Conservation (phyloP, 352 stramenopile species). For the Hyaloperonospora arabidopsidis region DNA sequence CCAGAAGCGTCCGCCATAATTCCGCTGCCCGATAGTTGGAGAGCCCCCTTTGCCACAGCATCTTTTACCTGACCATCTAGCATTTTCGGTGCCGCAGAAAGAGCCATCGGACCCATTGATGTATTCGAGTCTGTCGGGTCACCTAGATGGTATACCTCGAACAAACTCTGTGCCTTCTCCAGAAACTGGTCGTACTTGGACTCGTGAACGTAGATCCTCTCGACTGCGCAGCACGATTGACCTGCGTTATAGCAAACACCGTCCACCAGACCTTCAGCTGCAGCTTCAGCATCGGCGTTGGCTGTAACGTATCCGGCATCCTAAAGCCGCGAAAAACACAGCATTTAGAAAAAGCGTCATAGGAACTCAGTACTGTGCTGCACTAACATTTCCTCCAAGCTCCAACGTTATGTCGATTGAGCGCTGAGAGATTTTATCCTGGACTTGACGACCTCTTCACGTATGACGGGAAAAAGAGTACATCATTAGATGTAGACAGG, state of each 20-base stretch:
- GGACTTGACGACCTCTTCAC: constrained; percentile 60
- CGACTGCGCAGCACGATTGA: constrained; percentile 77
- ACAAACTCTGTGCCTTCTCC: constrained; percentile 49
- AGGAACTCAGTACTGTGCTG: not conserved
- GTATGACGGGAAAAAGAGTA: constrained; percentile 2
- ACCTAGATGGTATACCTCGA: constrained; percentile 58
- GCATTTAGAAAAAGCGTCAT: constrained; percentile 2
- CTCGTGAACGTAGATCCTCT: constrained; percentile 82
- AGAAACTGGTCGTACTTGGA: constrained; percentile 75
- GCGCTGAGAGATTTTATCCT: constrained; percentile 41
- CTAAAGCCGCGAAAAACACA: constrained; percentile 18
- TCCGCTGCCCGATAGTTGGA: constrained; percentile 39
- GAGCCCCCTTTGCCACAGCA: constrained; percentile 61
- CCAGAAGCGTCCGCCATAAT: constrained; percentile 38
- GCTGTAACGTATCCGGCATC: constrained; percentile 68
- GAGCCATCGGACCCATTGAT: constrained; percentile 65
- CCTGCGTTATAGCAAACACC: constrained; percentile 80
- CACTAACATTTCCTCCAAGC: constrained; percentile 67
- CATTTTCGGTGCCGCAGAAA: constrained; percentile 37
- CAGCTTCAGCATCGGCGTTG: constrained; percentile 55
- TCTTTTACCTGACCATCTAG: constrained; percentile 61
- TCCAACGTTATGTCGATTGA: constrained; percentile 81
- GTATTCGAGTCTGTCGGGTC: constrained; percentile 54
- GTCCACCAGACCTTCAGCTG: constrained; percentile 66
- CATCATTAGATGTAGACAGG: constrained; percentile 2